These are phyloP conservation scores for Globisporangium polare DNA, from an alignment of 352 stramenopile species.

Conservation along the genomic window DNA sequence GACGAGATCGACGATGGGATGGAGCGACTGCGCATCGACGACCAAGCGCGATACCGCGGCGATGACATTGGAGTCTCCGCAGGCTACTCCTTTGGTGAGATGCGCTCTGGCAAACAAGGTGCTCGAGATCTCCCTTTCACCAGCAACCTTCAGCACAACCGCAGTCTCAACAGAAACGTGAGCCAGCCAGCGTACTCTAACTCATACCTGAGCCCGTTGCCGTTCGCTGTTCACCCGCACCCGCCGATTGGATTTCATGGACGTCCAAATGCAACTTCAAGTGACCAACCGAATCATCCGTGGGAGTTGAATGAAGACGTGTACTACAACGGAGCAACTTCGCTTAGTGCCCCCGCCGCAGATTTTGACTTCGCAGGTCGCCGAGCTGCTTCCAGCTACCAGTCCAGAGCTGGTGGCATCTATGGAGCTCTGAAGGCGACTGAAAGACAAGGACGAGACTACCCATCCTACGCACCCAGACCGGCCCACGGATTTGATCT, in stretches of 20 bases:
- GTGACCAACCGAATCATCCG: conserved; percentile 4
- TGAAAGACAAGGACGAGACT: conserved; percentile 5
- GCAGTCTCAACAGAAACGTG: not conserved
- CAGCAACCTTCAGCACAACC: not conserved
- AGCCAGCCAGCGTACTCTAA: conserved; percentile 9
- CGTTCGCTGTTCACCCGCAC: conserved; percentile 4
- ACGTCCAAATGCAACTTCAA: not conserved
- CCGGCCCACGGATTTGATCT: conserved; percentile 17
- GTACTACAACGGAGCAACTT: conserved; percentile 4
- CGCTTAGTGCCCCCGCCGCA: not conserved
- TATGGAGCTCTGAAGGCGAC: conserved; percentile 10
- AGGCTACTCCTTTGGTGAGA: conserved; percentile 7
- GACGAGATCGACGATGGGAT: conserved; percentile 6
- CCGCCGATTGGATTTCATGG: not conserved
- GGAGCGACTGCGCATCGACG: conserved; percentile 9
- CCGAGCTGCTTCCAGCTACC: conserved; percentile 2
- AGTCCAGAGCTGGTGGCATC: conserved; percentile 3
- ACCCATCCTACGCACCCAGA: conserved; percentile 2
- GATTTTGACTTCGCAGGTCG: conserved; percentile 2
- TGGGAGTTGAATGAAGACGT: conserved; percentile 4
- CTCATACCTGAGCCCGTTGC: not conserved
- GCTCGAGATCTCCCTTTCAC: not conserved
- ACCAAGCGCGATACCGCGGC: not conserved
- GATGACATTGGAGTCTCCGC: not conserved
- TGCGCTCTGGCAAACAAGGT: not conserved